Evolutionary conservation across 2,329 filamentous ascomycete genomes (phyloP).

Genomic region (Fusarium annulatum): DNA sequence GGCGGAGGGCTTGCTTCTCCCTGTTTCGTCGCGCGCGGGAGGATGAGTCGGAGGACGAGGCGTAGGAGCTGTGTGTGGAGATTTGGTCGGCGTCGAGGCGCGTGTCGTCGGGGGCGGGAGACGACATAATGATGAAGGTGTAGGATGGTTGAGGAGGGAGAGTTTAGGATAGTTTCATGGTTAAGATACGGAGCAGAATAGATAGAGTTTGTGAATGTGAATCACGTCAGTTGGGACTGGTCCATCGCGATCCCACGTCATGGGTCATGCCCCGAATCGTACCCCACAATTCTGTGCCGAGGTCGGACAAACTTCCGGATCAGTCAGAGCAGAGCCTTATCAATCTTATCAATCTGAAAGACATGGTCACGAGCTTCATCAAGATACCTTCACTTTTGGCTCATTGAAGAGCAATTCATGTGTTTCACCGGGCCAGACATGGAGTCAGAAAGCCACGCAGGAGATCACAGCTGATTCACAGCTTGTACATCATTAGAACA

Average conservation of each 20-base stretch:
- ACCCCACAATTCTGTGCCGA: slow-evolving; percentile 27
- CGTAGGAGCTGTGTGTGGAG: slow-evolving; percentile 41
- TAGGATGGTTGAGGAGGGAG: background rate
- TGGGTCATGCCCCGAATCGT: slow-evolving; percentile 19
- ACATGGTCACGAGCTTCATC: background rate
- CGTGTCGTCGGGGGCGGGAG: slow-evolving; percentile 28
- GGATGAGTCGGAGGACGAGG: slow-evolving; percentile 30
- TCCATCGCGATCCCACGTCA: slow-evolving; percentile 39
- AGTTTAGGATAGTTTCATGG: slow-evolving; percentile 20
- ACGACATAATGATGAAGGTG: slow-evolving; percentile 32
- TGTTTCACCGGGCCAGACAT: background rate
- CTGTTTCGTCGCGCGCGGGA: slow-evolving; percentile 41
- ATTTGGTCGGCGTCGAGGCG: slow-evolving; percentile 41
- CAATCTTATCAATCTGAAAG: slow-evolving; percentile 7
- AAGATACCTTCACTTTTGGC: background rate
- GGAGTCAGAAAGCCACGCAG: background rate
- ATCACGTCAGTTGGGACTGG: slow-evolving; percentile 31
- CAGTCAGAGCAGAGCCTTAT: background rate
- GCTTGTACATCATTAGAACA: background rate
- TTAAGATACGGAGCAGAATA: background rate
- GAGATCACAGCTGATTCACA: background rate
- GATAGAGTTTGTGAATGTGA: background rate
- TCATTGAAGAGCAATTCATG: rapidly evolving
- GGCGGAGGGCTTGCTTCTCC: slow-evolving; percentile 51
- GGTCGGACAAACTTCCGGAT: slow-evolving; percentile 14